These are phyloP conservation scores for Fusarium dlaminii DNA, from an alignment of 2,329 filamentous ascomycete species.

Conservation along the genomic window DNA sequence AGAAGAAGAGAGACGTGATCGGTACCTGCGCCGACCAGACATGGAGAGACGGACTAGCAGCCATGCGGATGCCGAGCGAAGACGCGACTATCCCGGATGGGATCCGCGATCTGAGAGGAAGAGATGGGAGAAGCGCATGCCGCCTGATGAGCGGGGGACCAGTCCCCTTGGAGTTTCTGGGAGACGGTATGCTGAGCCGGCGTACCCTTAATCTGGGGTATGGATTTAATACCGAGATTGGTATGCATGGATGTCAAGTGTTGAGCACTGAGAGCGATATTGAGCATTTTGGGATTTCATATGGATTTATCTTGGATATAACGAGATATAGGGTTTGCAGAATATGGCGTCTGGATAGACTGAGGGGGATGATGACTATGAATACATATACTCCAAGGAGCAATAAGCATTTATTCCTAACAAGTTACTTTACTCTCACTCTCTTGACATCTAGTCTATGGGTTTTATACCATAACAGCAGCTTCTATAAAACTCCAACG, in stretches of 20 bases:
- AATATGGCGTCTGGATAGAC: slow-evolving; percentile 20
- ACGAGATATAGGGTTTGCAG: slow-evolving; percentile 9
- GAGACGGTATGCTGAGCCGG: slow-evolving; percentile 52
- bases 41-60: slow-evolving; percentile 58
- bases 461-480: not conserved
- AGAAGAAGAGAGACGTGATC: slow-evolving; percentile 49
- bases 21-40: slow-evolving; percentile 53
- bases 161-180: slow-evolving; percentile 49
- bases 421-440: not conserved
- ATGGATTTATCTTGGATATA: not conserved
- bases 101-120: slow-evolving; percentile 49
- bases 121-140: slow-evolving; percentile 49
- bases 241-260: not conserved
- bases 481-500: not conserved
- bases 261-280: not conserved
- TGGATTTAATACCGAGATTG: not conserved
- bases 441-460: not conserved
- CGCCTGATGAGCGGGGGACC: slow-evolving; percentile 44
- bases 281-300: not conserved
- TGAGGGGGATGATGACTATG: slow-evolving; percentile 23
- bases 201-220: slow-evolving; percentile 39
- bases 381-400: slow-evolving; percentile 8
- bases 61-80: slow-evolving; percentile 59
- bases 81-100: slow-evolving; percentile 48
- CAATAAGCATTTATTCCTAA: not conserved